These are phyloP conservation scores for Pterocarpus macrocarpus DNA, from an alignment of 306 rosid species.

Conservation along the genomic window DNA sequence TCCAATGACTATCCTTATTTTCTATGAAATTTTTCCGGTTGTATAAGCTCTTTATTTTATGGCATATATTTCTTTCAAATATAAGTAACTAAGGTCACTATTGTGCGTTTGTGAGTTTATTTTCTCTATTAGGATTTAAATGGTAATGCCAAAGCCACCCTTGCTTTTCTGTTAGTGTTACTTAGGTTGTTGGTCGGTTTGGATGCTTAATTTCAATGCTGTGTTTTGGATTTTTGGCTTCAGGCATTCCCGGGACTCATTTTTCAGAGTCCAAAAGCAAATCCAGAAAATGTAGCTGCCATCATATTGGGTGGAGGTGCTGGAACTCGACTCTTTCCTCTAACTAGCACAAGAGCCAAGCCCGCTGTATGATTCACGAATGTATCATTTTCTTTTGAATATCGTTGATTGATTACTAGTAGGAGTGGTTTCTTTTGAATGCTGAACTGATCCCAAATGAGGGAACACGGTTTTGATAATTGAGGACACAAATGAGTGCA, in stretches of 20 bases:
- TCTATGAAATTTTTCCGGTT: no score
- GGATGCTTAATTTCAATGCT: slow-evolving; percentile 2
- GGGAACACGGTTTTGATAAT: no score
- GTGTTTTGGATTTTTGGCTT: slow-evolving; percentile 24
- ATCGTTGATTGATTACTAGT: neutral
- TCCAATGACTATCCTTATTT: neutral
- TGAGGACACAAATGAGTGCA: no score
- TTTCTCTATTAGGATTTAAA: no score
- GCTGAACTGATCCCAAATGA: neutral
- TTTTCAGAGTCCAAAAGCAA: slow-evolving; percentile 59
- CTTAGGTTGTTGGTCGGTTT: slow-evolving; percentile 1
- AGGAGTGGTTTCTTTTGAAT: slow-evolving; percentile 18
- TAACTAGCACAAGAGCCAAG: slow-evolving; percentile 80
- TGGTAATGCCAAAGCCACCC: no score
- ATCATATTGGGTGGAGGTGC: slow-evolving; percentile 92
- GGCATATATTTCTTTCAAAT: no score
- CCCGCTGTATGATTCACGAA: slow-evolving; percentile 66
- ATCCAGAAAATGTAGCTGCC: slow-evolving; percentile 83
- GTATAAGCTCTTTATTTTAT: no score
- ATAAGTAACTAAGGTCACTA: no score
- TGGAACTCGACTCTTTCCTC: slow-evolving; percentile 91
- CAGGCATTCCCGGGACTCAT: slow-evolving; percentile 55
- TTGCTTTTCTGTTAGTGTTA: neutral
- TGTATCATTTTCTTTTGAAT: neutral
- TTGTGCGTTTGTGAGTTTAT: no score